Base-by-base conservation (phyloP, 2,329 filamentous ascomycete species). In the Nothophaeocryptopus gaeumannii region DNA sequence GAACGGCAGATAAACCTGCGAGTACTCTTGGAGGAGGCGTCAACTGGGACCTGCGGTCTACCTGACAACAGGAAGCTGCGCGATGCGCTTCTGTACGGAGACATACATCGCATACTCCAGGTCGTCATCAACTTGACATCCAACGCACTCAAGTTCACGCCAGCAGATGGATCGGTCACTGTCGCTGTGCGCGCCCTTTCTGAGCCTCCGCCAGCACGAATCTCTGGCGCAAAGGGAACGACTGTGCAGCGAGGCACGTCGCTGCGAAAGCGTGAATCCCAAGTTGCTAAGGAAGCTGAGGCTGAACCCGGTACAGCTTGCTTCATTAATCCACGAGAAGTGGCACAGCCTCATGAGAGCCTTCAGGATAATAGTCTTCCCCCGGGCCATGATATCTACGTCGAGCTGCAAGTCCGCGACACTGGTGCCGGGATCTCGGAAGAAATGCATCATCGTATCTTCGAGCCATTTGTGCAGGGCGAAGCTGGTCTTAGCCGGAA, bases 381-480 rank as follows among this genome's bases (percentile, higher is more conserved):
- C 11, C 85, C 85, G 2, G 81, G 86, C 8, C 84, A 80, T 64
- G 79, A 81, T 12, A 80, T 88, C 44, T 66, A 83, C 5, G 95
- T 95, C 59, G 87, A 95, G 63, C 95, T 96, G 53, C 87, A 95
- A 65, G 89, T 96, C 1, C 79, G 89, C 65, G 91, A 96, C 59
- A 92, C 85, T 0, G 91, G 91, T 0, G 89, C 89, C 0, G 91
- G 91, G 26, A 95, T 96, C 50, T 82, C 89, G 0, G 80, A 83
- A 5, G 75, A 85, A 55, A 81, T 95, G 68, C 89, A 90, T 60
- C 77, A 87, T 47, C 84, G 85, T 57, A 89, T 96, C 10, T 96
- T 96, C 66, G 90, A 96, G 67, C 91, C 91, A 0, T 96, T 96
- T 63, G 88, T 96, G 0, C 91, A 96, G 69, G 91, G 87, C 13